Percentiles rank a stretch among this genome's conserved stretches.
Evolutionary conservation across 257 asterid genomes (phyloP).

Genomic region (Nicotiana attenuata): DNA sequence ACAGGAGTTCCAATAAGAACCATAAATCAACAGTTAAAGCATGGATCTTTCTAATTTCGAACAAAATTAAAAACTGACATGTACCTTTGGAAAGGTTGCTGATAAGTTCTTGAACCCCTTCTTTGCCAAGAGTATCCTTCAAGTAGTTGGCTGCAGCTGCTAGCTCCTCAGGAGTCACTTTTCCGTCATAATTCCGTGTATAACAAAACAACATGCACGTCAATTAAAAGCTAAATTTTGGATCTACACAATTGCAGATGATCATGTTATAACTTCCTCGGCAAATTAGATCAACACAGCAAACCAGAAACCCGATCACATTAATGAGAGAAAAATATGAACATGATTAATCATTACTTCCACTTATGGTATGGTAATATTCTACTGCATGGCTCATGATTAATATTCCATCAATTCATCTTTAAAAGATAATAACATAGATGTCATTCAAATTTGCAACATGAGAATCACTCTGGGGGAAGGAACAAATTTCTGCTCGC

Average conservation of each 20-base stretch:
- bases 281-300: not conserved
- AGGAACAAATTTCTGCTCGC: not conserved
- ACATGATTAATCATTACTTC: not conserved
- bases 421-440: not conserved
- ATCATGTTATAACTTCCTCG: not conserved
- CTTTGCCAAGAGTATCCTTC: slow-evolving; percentile 77
- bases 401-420: not conserved
- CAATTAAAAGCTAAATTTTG: not conserved
- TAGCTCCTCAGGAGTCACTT: slow-evolving; percentile 83
- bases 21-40: not conserved
- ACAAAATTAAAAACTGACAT: slow-evolving; percentile 33
- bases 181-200: slow-evolving; percentile 81
- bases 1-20: not conserved
- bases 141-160: slow-evolving; percentile 77
- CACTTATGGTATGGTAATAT: not conserved
- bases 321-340: not conserved
- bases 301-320: not conserved
- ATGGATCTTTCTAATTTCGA: not conserved
- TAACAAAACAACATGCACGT: not conserved
- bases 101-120: slow-evolving; percentile 74
- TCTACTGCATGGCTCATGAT: not conserved
- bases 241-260: not conserved
- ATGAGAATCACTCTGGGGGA: not conserved
- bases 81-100: slow-evolving; percentile 76
- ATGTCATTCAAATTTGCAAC: not conserved